phyloP scores from a whole-genome alignment of 805 yeast species.

The Maudiozyma serrabonitensis region DNA sequence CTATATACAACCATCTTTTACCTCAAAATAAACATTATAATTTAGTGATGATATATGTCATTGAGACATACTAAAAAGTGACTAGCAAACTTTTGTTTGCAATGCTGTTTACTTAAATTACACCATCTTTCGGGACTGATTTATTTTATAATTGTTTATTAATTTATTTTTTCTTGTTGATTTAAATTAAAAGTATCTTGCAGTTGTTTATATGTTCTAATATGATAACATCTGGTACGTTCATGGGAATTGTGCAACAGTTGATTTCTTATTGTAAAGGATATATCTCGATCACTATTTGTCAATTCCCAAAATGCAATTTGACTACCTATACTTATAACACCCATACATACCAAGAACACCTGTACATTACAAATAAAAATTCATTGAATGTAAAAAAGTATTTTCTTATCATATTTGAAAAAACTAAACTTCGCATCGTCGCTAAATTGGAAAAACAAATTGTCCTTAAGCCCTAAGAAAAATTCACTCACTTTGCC shows the following conservation, averaged over 20 bases:
- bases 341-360: neutral
- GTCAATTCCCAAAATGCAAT: neutral
- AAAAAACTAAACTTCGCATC: neutral
- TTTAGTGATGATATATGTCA: conserved; percentile 30
- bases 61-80: conserved; percentile 26
- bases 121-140: conserved; percentile 36
- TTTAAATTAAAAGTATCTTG: neutral
- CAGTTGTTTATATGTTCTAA: too few species aligned
- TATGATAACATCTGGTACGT: too few species aligned
- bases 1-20: too few species aligned
- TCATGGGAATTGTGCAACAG: too few species aligned
- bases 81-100: conserved; percentile 25
- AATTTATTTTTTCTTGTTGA: neutral
- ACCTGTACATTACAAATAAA: neutral
- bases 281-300: too few species aligned
- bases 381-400: neutral
- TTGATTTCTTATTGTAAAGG: too few species aligned
- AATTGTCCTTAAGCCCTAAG: neutral
- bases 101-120: conserved; percentile 30
- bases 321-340: neutral
- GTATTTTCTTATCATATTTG: neutral
- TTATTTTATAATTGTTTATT: conserved; percentile 1
- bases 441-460: neutral
- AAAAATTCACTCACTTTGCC: neutral
- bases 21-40: neutral